Evolutionary conservation across 768 basidiomycete genomes (phyloP).

Genomic region (Lanmaoa rubissima): DNA sequence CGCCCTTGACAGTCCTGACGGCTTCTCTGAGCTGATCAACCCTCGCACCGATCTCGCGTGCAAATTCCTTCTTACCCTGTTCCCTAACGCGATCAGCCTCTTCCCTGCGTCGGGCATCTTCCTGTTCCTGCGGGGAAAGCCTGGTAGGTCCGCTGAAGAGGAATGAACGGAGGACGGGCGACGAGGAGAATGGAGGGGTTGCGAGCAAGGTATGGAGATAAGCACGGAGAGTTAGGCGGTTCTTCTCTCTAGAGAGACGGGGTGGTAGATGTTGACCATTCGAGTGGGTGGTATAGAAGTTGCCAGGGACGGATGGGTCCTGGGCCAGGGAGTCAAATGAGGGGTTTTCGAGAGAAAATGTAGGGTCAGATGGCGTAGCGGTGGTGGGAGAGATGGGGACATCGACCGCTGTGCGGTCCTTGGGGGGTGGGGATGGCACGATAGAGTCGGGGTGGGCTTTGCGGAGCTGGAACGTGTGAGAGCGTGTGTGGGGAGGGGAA

Average conservation of each 20-base stretch:
- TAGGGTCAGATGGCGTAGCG: slow-evolving; percentile 2
- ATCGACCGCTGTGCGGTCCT: slow-evolving; percentile 76
- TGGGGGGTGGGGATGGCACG: slow-evolving; percentile 81
- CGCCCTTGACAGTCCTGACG: slow-evolving; percentile 86
- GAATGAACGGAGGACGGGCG: slow-evolving; percentile 84
- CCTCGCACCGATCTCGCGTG: slow-evolving; percentile 78
- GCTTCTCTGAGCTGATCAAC: slow-evolving; percentile 85
- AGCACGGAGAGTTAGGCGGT: slow-evolving; percentile 87
- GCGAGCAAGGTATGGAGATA: slow-evolving; percentile 83
- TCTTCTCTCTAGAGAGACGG: slow-evolving; percentile 86
- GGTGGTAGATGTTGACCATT: not conserved
- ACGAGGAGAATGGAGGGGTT: slow-evolving; percentile 72
- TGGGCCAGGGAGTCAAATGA: slow-evolving; percentile 50
- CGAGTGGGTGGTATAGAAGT: slow-evolving; percentile 14
- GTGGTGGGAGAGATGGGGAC: slow-evolving; percentile 33
- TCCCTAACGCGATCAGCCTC: slow-evolving; percentile 88
- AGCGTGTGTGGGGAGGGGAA: not conserved
- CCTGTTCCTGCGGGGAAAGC: slow-evolving; percentile 67
- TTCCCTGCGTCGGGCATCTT: slow-evolving; percentile 77
- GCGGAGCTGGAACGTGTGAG: slow-evolving; percentile 56
- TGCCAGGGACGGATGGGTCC: slow-evolving; percentile 61
- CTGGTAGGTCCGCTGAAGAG: slow-evolving; percentile 72
- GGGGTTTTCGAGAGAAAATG: not conserved
- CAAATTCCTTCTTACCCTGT: slow-evolving; percentile 83
- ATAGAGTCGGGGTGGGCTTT: slow-evolving; percentile 81